Evolutionary conservation across 805 yeast genomes (phyloP).

Genomic region (Wickerhamomyces hampshirensis): DNA sequence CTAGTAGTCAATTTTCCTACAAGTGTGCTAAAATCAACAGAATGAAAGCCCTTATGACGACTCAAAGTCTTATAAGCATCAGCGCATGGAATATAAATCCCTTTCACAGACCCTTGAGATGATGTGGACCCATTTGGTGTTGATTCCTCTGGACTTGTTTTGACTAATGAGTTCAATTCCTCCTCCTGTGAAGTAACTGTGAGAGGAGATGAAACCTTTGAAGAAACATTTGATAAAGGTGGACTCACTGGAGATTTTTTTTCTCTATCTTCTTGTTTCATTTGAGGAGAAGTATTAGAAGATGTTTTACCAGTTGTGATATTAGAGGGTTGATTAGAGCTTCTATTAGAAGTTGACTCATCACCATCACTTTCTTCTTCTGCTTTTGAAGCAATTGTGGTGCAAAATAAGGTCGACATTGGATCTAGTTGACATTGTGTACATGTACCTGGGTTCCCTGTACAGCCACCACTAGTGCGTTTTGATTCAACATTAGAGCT

Average conservation of each 20-base stretch:
- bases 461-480: conserved; percentile 43
- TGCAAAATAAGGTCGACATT: conserved; percentile 82
- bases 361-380: conserved; percentile 15
- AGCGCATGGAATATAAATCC: conserved; percentile 76
- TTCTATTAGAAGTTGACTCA: conserved; percentile 5
- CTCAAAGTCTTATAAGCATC: conserved; percentile 87
- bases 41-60: conserved; percentile 70
- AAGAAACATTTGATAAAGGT: conserved; percentile 22
- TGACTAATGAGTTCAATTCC: conserved; percentile 21
- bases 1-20: conserved; percentile 73
- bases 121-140: conserved; percentile 4
- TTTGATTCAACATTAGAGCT: conserved; percentile 4
- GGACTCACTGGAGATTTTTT: conserved; percentile 26
- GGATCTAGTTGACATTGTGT: conserved; percentile 81
- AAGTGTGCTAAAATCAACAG: conserved; percentile 67
- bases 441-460: conserved; percentile 88
- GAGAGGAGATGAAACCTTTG: conserved; percentile 25
- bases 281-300: not conserved
- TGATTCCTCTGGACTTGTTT: conserved; percentile 4
- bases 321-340: conserved; percentile 3
- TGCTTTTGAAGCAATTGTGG: conserved; percentile 63
- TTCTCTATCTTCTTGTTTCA: conserved; percentile 6
- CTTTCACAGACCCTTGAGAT: conserved; percentile 21
- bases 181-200: conserved; percentile 16
- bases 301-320: conserved; percentile 6